phyloP scores from a whole-genome alignment of 768 basidiomycete species.

The Serendipita vermifera region DNA sequence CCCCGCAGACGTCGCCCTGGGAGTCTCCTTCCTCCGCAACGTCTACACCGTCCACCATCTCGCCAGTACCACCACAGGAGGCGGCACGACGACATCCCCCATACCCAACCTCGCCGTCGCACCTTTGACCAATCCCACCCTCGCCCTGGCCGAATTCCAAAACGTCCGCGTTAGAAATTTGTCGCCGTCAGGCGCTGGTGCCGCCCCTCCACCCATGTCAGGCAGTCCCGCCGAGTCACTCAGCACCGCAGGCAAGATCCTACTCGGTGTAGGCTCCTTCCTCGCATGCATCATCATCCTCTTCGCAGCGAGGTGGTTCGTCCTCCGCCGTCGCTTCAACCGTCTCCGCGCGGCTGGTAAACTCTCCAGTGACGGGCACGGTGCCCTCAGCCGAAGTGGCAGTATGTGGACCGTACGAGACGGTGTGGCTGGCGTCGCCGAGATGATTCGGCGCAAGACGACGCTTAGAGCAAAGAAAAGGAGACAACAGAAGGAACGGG shows the following conservation, averaged over 20 bases:
- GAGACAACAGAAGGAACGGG: neutral
- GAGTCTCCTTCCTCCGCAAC: conserved; percentile 65
- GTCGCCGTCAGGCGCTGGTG: neutral
- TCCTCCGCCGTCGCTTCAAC: conserved; percentile 30
- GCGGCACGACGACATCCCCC: conserved; percentile 18
- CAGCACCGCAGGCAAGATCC: conserved; percentile 30
- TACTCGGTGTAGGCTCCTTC: conserved; percentile 48
- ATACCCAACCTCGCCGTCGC: conserved; percentile 46
- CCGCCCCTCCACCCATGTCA: conserved; percentile 11
- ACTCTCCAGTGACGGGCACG: neutral
- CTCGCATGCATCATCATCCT: conserved; percentile 35
- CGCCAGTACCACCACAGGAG: conserved; percentile 16
- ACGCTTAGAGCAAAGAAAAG: too few relatives aligned
- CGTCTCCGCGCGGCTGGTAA: conserved; percentile 13
- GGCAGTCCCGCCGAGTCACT: conserved; percentile 12
- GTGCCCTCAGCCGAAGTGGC: neutral
- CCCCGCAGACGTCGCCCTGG: conserved; percentile 58
- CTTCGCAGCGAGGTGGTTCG: conserved; percentile 42
- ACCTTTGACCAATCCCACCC: conserved; percentile 45
- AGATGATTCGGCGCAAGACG: neutral
- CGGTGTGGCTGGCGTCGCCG: too few relatives aligned
- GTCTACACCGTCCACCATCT: conserved; percentile 67
- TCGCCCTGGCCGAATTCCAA: conserved; percentile 54
- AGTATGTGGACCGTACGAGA: too few relatives aligned
- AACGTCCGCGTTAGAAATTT: conserved; percentile 40